phyloP scores from a whole-genome alignment of 345 rosid genomes.

The Linum usitatissimum region DNA sequence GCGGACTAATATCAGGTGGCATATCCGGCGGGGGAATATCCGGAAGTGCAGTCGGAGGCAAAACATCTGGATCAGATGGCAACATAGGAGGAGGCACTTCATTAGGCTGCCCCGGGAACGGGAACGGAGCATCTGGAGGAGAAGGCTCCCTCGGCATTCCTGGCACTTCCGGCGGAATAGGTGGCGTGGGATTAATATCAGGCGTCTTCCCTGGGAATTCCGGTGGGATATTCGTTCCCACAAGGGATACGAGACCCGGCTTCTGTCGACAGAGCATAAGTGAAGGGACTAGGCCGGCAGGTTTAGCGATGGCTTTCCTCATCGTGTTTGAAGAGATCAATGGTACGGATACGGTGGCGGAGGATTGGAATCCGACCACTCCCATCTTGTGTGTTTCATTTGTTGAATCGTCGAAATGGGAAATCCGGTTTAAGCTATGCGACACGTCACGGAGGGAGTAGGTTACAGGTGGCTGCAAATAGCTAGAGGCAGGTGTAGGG shows the following conservation, averaged over 20 bases:
- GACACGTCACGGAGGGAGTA: too few species aligned
- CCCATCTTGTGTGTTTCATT: not conserved
- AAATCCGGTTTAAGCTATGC: too few species aligned
- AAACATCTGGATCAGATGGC: conserved; percentile 1
- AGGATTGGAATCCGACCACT: not conserved
- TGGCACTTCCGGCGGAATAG: not conserved
- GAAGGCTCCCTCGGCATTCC: not conserved
- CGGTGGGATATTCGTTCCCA: not conserved
- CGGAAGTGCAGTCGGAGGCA: not conserved
- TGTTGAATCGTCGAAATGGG: too few species aligned
- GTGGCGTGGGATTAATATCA: not conserved
- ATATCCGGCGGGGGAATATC: not conserved
- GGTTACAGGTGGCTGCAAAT: too few species aligned
- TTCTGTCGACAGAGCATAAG: not conserved
- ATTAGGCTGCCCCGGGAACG: not conserved
- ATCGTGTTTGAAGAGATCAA: not conserved
- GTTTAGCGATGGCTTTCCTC: not conserved
- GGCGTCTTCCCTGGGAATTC: not conserved
- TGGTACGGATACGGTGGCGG: not conserved
- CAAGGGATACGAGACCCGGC: not conserved
- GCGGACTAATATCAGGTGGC: not conserved
- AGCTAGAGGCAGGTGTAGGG: too few species aligned
- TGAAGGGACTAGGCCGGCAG: not conserved
- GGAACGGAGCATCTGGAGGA: not conserved
- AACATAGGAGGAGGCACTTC: not conserved